phyloP scores from a whole-genome alignment of 2,329 filamentous ascomycete genomes.

The Cercospora sp. region DNA sequence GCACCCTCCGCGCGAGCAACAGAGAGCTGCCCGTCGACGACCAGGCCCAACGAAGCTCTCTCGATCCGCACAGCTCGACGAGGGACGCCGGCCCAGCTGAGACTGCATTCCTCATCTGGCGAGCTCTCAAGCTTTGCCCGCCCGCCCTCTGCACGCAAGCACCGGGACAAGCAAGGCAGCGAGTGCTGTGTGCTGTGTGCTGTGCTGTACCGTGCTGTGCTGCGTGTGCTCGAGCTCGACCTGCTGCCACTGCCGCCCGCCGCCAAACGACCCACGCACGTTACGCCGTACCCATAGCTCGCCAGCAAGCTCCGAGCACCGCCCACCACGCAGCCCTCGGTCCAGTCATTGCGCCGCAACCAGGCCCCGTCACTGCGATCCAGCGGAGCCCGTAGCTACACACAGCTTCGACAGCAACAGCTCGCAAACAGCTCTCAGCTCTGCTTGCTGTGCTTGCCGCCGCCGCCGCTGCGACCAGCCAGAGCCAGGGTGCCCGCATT shows the following conservation, averaged over 20 bases:
- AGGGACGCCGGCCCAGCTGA: constrained; percentile 9
- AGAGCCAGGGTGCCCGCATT: constrained; percentile 16
- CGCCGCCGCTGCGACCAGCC: background rate
- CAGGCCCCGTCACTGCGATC: background rate
- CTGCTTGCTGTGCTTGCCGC: constrained; percentile 6
- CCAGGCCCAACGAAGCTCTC: background rate
- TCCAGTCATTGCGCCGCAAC: constrained; percentile 7
- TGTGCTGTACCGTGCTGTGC: background rate
- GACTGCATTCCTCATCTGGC: constrained; percentile 4
- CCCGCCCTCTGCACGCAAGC: background rate
- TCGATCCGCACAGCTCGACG: constrained; percentile 13
- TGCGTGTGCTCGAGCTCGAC: background rate
- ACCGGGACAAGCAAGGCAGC: background rate
- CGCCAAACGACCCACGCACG: background rate
- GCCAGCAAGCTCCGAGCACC: constrained; percentile 6
- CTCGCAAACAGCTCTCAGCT: constrained; percentile 12
- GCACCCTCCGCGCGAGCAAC: background rate
- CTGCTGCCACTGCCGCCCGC: background rate
- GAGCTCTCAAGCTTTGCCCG: constrained; percentile 7
- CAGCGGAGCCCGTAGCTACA: constrained; percentile 4
- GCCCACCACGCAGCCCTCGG: constrained; percentile 8
- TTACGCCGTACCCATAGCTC: constrained; percentile 5
- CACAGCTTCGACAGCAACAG: constrained; percentile 10
- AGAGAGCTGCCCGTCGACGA: background rate
- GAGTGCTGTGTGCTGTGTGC: background rate